Conservation (phyloP, 768 basidiomycete genomes). For the Lactarius deliciosus region DNA sequence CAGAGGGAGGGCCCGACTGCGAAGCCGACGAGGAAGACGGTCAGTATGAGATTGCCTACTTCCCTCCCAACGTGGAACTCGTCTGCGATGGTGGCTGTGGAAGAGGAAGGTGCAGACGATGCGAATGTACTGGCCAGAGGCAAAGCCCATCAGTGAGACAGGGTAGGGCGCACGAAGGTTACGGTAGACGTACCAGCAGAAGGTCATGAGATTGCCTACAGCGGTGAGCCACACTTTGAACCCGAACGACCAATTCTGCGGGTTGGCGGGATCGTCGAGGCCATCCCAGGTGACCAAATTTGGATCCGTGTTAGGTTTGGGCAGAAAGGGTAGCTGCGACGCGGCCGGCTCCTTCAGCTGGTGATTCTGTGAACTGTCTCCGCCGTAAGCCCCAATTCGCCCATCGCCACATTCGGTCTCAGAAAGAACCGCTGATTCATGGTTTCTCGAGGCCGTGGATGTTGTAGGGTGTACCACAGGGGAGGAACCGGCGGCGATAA, state of each 20-base stretch:
- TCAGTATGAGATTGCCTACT: conserved; percentile 30
- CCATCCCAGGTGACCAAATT: conserved; percentile 27
- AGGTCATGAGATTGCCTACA: conserved; percentile 4
- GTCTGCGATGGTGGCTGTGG: conserved; percentile 10
- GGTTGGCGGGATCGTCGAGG: conserved; percentile 26
- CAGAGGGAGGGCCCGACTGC: conserved; percentile 30
- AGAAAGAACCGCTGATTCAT: not conserved
- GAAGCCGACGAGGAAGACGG: conserved; percentile 31
- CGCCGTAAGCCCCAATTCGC: not conserved
- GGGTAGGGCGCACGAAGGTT: not conserved
- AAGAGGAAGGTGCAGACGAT: conserved; percentile 31
- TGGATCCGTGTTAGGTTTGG: conserved; percentile 18
- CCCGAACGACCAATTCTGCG: conserved; percentile 28
- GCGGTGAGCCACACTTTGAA: conserved; percentile 27
- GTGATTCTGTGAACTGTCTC: not conserved
- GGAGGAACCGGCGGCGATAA: not conserved
- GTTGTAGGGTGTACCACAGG: not conserved
- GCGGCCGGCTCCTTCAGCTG: not conserved
- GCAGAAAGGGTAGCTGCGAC: conserved; percentile 3
- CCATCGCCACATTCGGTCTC: not conserved
- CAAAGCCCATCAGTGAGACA: not conserved
- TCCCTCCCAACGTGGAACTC: conserved; percentile 30
- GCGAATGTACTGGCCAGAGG: conserved; percentile 30
- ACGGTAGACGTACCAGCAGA: conserved; percentile 21
- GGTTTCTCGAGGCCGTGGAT: not conserved